phyloP scores from a whole-genome alignment of 139 green algal species.

The Chlamydomonas asymmetrica region DNA sequence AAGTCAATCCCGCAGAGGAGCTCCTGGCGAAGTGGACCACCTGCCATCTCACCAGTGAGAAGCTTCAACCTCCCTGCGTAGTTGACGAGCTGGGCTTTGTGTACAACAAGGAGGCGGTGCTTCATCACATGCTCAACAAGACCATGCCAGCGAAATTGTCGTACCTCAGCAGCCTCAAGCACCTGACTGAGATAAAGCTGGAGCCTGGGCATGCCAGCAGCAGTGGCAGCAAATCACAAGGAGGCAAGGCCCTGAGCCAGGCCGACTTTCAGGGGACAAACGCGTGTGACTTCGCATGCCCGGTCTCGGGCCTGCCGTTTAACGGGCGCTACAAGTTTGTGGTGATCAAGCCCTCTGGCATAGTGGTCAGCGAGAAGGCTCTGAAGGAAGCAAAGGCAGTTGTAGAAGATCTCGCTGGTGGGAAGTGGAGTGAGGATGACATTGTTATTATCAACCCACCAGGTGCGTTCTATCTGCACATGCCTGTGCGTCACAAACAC shows the following conservation, averaged over 20 bases:
- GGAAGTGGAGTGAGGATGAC: constrained; percentile 38
- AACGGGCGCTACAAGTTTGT: constrained; percentile 71
- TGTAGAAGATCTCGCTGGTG: constrained; percentile 52
- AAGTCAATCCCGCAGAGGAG: constrained; percentile 78
- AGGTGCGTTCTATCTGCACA: background rate
- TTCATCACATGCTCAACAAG: constrained; percentile 70
- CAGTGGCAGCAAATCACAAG: background rate
- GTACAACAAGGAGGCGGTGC: constrained; percentile 66
- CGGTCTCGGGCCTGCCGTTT: constrained; percentile 63
- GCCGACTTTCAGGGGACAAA: constrained; percentile 18
- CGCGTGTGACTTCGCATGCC: constrained; percentile 67
- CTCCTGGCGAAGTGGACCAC: constrained; percentile 69
- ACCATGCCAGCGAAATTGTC: constrained; percentile 57
- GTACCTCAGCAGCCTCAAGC: constrained; percentile 76
- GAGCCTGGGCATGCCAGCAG: constrained; percentile 20
- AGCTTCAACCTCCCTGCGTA: constrained; percentile 69
- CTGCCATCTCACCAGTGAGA: constrained; percentile 75
- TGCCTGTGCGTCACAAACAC: background rate
- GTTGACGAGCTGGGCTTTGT: constrained; percentile 79
- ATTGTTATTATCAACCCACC: constrained; percentile 63
- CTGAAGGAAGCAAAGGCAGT: constrained; percentile 69
- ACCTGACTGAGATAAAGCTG: constrained; percentile 68
- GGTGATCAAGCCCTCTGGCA: constrained; percentile 51
- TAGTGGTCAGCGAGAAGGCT: constrained; percentile 80
- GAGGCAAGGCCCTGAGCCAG: background rate